Evolutionary conservation across 441 rosid genomes (phyloP).

Genomic region (Capsella rubella): DNA sequence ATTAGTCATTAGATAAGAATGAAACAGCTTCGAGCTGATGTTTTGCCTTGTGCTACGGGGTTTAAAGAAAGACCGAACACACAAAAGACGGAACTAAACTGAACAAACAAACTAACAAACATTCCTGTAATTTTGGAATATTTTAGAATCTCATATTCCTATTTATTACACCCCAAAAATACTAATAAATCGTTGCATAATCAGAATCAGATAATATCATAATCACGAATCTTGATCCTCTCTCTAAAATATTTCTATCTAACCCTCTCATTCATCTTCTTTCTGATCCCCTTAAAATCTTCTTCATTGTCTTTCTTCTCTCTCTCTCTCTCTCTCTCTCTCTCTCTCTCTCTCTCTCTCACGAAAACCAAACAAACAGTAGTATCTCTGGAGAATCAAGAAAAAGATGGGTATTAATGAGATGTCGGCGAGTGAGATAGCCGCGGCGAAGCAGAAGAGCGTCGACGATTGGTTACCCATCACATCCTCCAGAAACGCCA

Average conservation of each 20-base stretch:
- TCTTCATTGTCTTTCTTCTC: neutral
- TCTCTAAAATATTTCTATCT: conserved; percentile 21
- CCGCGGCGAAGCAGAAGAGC: conserved; percentile 35
- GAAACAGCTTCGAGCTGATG: conserved; percentile 16
- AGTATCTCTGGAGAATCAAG: neutral
- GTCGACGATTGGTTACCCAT: conserved; percentile 63
- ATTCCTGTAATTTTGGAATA: neutral
- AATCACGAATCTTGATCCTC: conserved; percentile 1
- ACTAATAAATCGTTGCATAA: neutral
- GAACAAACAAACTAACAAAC: conserved; percentile 9
- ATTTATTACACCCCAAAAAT: neutral
- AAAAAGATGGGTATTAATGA: conserved; percentile 8
- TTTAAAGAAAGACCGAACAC: neutral
- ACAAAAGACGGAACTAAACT: neutral
- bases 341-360: conserved; percentile 3
- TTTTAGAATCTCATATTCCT: neutral
- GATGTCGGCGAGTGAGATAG: conserved; percentile 33
- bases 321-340: conserved; percentile 9
- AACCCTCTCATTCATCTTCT: neutral
- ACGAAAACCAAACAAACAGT: too few relatives aligned
- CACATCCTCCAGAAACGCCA: conserved; percentile 55
- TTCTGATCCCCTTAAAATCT: neutral
- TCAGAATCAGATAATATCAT: conserved; percentile 12
- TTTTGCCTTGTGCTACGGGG: conserved; percentile 21
- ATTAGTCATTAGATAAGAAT: conserved; percentile 4